phyloP scores from a whole-genome alignment of 2,329 filamentous ascomycete genomes.

The Alternaria incomplexa region DNA sequence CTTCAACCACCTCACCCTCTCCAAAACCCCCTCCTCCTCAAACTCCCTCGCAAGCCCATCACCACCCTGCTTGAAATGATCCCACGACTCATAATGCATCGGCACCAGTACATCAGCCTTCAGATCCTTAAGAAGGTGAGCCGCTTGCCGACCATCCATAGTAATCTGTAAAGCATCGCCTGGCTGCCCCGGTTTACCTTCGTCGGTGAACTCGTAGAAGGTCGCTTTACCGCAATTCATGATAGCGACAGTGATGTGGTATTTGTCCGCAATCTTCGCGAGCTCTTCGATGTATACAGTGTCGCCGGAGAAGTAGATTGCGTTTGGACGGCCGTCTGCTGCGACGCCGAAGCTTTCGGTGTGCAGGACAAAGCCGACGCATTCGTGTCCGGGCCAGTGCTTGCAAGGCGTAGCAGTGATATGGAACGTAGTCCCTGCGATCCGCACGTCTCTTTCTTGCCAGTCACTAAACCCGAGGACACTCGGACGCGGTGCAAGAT shows the following conservation, averaged over 20 bases:
- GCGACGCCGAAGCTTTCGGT: conserved; percentile 46
- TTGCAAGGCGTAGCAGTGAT: conserved; percentile 54
- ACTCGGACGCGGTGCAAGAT: conserved; percentile 53
- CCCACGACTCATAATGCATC: background rate
- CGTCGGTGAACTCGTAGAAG: background rate
- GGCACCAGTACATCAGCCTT: background rate
- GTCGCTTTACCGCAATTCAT: background rate
- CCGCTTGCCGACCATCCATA: background rate
- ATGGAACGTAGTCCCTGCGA: conserved; percentile 41
- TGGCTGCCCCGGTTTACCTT: background rate
- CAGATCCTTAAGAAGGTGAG: background rate
- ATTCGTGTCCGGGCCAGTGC: conserved; percentile 55
- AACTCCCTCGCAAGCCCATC: background rate
- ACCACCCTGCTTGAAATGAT: background rate
- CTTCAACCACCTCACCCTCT: background rate
- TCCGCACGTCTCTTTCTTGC: conserved; percentile 26
- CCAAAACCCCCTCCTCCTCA: background rate
- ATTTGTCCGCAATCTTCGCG: conserved; percentile 1
- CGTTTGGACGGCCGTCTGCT: conserved; percentile 50
- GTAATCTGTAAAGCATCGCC: background rate
- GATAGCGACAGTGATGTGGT: background rate
- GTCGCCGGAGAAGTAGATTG: conserved; percentile 58
- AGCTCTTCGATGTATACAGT: conserved; percentile 55
- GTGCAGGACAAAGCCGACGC: conserved; percentile 54
- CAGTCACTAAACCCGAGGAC: conserved; percentile 40